These are phyloP conservation scores for Mycena kentingensis DNA, from an alignment of 768 basidiomycete species.

Conservation along the genomic window DNA sequence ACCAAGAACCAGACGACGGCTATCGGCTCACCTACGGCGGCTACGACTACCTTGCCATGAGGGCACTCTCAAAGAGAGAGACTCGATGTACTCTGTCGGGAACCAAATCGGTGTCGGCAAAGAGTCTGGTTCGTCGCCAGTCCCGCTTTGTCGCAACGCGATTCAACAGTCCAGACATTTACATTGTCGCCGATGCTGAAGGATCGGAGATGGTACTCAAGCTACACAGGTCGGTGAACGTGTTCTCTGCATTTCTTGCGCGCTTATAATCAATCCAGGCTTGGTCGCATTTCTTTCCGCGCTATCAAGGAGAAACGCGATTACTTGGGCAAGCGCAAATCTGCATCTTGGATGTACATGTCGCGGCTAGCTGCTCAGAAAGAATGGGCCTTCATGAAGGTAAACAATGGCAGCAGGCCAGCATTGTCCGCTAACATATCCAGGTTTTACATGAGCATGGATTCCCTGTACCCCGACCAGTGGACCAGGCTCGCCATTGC, in stretches of 20 bases:
- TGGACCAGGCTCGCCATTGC: conserved; percentile 94
- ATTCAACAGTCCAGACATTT: conserved; percentile 61
- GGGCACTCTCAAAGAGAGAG: conserved; percentile 89
- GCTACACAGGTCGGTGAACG: conserved; percentile 73
- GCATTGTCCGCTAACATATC: background rate
- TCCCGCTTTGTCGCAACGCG: background rate
- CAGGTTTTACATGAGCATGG: conserved; percentile 89
- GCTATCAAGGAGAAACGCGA: conserved; percentile 96
- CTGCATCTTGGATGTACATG: conserved; percentile 99
- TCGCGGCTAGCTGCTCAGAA: conserved; percentile 94
- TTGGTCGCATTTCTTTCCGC: conserved; percentile 97
- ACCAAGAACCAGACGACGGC: conserved; percentile 75
- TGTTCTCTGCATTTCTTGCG: background rate
- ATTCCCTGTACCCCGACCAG: conserved; percentile 90
- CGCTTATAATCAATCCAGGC: conserved; percentile 44
- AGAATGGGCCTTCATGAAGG: conserved; percentile 99
- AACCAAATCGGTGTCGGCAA: conserved; percentile 99
- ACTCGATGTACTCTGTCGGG: conserved; percentile 87
- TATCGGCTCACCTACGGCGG: conserved; percentile 97
- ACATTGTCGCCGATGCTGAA: conserved; percentile 83
- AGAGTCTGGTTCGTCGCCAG: conserved; percentile 74
- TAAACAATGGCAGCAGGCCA: conserved; percentile 31
- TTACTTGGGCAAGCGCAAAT: conserved; percentile 93
- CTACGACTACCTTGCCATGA: conserved; percentile 95
- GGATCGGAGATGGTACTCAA: conserved; percentile 90